A percentile compares a stretch with the other conserved stretches of the same genome.
phyloP scores from a whole-genome alignment of 169 alveolate species.

The Eimeria acervulina region DNA sequence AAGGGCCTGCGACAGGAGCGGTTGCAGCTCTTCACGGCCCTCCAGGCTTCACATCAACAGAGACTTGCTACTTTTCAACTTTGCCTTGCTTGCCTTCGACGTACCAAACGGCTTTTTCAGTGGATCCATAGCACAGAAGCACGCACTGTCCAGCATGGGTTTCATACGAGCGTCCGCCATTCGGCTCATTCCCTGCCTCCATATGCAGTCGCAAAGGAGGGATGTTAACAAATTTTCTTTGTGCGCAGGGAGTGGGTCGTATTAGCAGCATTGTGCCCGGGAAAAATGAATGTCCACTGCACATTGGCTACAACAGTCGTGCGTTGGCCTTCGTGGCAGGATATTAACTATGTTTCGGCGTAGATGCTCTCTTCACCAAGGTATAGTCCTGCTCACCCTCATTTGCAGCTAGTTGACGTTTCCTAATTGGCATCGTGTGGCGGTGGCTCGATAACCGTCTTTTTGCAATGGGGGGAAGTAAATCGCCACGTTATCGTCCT shows the following conservation, averaged over 20 bases:
- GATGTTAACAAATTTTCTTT: not conserved
- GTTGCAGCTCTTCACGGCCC: not conserved
- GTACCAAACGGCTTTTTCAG: not conserved
- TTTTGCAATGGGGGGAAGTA: not conserved
- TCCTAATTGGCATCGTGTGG: not conserved
- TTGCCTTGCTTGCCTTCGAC: not conserved
- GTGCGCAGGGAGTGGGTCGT: not conserved
- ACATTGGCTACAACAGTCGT: not conserved
- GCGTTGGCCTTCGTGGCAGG: not conserved
- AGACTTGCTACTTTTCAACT: not conserved
- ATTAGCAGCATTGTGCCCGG: not conserved
- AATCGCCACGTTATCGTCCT: not conserved
- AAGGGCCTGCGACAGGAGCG: too few relatives aligned
- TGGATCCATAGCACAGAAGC: not conserved
- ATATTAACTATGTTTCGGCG: not conserved
- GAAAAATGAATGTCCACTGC: not conserved
- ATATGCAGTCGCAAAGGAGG: not conserved
- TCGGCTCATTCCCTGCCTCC: not conserved
- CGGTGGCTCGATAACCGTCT: not conserved
- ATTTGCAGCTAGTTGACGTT: not conserved
- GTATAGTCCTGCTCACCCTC: not conserved
- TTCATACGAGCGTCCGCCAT: not conserved
- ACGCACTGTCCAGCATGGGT: not conserved
- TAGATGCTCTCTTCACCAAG: not conserved
- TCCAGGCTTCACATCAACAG: not conserved